Base-by-base conservation (phyloP, 108 stramenopile species). In the Skeletonema potamos region DNA sequence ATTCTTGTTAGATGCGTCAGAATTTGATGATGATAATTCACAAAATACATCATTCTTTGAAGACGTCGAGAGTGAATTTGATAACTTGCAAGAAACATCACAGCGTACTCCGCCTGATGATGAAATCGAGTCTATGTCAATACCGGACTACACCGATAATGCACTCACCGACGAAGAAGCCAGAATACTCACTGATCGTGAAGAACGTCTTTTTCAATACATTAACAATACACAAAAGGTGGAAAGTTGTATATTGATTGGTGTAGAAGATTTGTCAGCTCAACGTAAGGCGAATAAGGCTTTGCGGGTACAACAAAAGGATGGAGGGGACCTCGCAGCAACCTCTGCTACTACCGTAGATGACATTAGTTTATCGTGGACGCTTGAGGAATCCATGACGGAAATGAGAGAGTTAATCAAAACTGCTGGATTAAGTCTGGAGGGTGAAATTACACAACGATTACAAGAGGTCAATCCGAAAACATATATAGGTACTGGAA, bases 381-480 rank as follows among this genome's bases (percentile, higher is more conserved):
- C 44, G 95, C 82, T 99, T 1, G 92, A 96, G 41, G 97, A 97
- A 73, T 89, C 87, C 69, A 82, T 99, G 90, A 82, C 68, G 0
- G 98, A 99, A 87, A 93, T 99, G 89, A 79, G 91, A 51, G 96
- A 97, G 74, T 70, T 99, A 26, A 87, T 93, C 46, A 86, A 84
- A 60, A 97, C 98, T 3, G 94, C 97, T 20, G 96, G 97, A n/a
- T 62, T 99, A 60, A 71, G 87, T 1, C 79, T 84, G 6, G 79
- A 75, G 6, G 91, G 87, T 9, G 89, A 91, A 44, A 87, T 97
- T 17, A 92, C 88, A 13, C 98, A 99, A 68, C 78, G 96, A 54
- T 62, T 96, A 44, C 79, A 95, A 37, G 95, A 95, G 71, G 80
- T 96, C 62, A 97, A 99, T 81, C 96, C 93, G 2, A 90, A 84